Evolutionary conservation across 805 yeast genomes (phyloP).

Genomic region (Hanseniaspora thailandica): DNA sequence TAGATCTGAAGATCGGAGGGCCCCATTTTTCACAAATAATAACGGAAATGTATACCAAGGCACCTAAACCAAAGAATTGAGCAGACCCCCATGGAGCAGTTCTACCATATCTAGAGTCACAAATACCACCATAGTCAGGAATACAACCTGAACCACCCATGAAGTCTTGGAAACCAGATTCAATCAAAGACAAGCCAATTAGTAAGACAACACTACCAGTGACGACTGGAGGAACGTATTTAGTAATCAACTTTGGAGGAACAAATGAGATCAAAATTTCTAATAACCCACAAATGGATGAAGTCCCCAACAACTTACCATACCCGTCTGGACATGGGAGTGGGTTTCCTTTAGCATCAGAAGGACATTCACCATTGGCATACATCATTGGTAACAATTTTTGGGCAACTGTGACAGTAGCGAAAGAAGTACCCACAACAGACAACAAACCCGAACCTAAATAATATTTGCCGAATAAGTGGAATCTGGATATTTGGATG

Average conservation of each 20-base stretch:
- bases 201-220: slow-evolving; percentile 87
- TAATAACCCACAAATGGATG: slow-evolving; percentile 62
- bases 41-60: slow-evolving; percentile 64
- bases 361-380: slow-evolving; percentile 52
- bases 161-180: slow-evolving; percentile 72
- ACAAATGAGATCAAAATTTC: slow-evolving; percentile 64
- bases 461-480: slow-evolving; percentile 60
- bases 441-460: slow-evolving; percentile 82
- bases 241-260: slow-evolving; percentile 62
- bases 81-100: slow-evolving; percentile 64
- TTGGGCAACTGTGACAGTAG: slow-evolving; percentile 69
- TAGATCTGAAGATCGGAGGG: slow-evolving; percentile 85
- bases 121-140: slow-evolving; percentile 41
- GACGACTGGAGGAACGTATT: slow-evolving; percentile 75
- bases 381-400: slow-evolving; percentile 77
- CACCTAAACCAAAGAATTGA: slow-evolving; percentile 75
- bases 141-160: slow-evolving; percentile 73
- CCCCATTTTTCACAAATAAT: slow-evolving; percentile 76
- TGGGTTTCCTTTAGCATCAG: slow-evolving; percentile 42
- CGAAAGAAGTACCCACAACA: slow-evolving; percentile 84
- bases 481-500: slow-evolving; percentile 72
- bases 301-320: slow-evolving; percentile 75
- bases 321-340: slow-evolving; percentile 84
- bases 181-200: slow-evolving; percentile 61
- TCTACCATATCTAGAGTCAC: slow-evolving; percentile 32